phyloP scores from a whole-genome alignment of 73 alveolate species.

The Tetrahymena elliotti region DNA sequence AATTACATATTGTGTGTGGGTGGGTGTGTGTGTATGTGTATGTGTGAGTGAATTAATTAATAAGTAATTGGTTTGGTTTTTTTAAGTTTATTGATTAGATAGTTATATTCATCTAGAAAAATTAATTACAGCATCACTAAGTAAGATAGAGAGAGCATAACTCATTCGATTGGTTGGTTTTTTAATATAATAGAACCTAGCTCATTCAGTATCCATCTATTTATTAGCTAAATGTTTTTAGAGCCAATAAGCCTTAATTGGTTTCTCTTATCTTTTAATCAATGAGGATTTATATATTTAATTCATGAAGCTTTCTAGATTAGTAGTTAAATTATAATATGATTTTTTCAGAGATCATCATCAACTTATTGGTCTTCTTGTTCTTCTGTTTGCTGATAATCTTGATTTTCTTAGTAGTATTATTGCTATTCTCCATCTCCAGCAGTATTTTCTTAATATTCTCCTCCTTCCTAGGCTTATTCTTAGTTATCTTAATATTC shows the following conservation, averaged over 20 bases:
- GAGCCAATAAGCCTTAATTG: too few relatives aligned
- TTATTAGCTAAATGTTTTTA: too few relatives aligned
- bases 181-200: background rate
- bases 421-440: background rate
- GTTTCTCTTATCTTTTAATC: too few relatives aligned
- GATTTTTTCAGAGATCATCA: background rate
- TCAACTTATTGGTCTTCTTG: background rate
- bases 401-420: background rate
- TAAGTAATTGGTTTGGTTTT: background rate
- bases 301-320: too few relatives aligned
- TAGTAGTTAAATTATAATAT: background rate
- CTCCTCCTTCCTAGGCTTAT: background rate
- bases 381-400: background rate
- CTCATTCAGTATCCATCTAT: too few relatives aligned
- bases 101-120: background rate
- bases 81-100: background rate
- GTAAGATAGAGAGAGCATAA: too few relatives aligned
- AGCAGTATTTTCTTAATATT: background rate
- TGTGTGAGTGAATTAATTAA: background rate
- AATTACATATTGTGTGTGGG: too few relatives aligned
- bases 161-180: too few relatives aligned
- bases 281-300: too few relatives aligned
- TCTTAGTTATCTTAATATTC: background rate
- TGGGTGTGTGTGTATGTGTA: background rate
- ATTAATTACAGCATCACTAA: background rate